These are phyloP conservation scores for Talaromyces wortmannii DNA, from an alignment of 495 filamentous ascomycete genomes.

Conservation along the genomic window DNA sequence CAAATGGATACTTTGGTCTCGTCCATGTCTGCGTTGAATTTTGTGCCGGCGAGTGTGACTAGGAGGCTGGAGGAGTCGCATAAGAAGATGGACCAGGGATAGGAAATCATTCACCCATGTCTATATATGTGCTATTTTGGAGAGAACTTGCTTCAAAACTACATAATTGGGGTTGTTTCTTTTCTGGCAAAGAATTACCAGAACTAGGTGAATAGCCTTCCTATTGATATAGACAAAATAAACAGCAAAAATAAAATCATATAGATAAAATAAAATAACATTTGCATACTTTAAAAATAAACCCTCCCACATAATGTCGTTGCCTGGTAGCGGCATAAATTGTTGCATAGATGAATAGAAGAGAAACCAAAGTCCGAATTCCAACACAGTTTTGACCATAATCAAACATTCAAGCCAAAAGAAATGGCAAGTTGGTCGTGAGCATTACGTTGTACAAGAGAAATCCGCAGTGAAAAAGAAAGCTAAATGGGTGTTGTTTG, in stretches of 20 bases:
- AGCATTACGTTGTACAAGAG: neutral
- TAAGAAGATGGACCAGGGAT: neutral
- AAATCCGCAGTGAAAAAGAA: neutral
- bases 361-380: neutral
- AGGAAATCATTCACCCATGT: neutral
- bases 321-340: too few relatives aligned
- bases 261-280: too few relatives aligned
- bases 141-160: too few relatives aligned
- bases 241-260: too few relatives aligned
- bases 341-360: neutral
- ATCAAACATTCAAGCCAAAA: neutral
- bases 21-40: slow-evolving; percentile 77
- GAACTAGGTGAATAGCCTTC: too few relatives aligned
- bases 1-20: slow-evolving; percentile 61
- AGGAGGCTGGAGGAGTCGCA: slow-evolving; percentile 14
- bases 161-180: too few relatives aligned
- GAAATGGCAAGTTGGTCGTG: neutral
- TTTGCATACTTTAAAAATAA: too few relatives aligned
- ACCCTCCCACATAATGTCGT: too few relatives aligned
- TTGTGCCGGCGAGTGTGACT: slow-evolving; percentile 68
- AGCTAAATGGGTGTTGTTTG: neutral
- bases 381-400: neutral
- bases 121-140: too few relatives aligned
- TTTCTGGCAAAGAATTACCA: too few relatives aligned
- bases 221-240: too few relatives aligned